Base-by-base conservation (phyloP, 495 filamentous ascomycete genomes). In the Hamigera avellanea region DNA sequence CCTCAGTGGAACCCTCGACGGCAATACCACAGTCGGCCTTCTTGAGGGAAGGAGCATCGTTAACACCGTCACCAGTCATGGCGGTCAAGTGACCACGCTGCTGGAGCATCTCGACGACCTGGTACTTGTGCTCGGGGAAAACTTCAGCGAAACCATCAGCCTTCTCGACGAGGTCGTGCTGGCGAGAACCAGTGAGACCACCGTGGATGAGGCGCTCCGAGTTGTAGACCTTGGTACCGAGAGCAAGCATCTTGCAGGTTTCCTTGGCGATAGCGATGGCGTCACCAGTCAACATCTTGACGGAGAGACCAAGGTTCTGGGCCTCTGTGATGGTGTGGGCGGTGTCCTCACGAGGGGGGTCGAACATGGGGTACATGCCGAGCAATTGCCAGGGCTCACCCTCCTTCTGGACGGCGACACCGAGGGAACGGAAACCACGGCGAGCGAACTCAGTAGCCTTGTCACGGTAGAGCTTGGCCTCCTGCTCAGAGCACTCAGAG, bases 231-330 rank as follows among this genome's bases (percentile, higher is more conserved):
- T 83, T 83, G 52, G 78, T 83, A 50, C 75, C 74, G 33, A 83
- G 70, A 49, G 78, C 78, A 53, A 83, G 64, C 76, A 83, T 81
- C 69, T 81, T 82, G 72, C 79, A 82, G 50, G 79, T 83, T 64
- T 83, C 79, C 64, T 83, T 83, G 45, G 79, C 78, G 52, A 82
- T 83, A 54, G 79, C 78, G 49, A 83, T 80, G 37, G 79, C 79
- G 54, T 83, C 79, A 78, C 79, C 79, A 64, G 79, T 83, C 50
- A 83, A 59, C 79, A 83, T 83, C 72, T 83, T 83, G 43, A 83
- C 79, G 45, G 70, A 73, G 27, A 83, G 75, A 75, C 79, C 78
- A 37, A 83, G 77, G 57, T 73, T 68, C 61, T 83, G 79, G 54
- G 79, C 78, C 62, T 83, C 79, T 49, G 77, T 70, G 50, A 83